A percentile compares a stretch with the other conserved stretches of the same genome.
Conservation (phyloP, 139 green algal species). For the Helicosporidium sp. region DNA sequence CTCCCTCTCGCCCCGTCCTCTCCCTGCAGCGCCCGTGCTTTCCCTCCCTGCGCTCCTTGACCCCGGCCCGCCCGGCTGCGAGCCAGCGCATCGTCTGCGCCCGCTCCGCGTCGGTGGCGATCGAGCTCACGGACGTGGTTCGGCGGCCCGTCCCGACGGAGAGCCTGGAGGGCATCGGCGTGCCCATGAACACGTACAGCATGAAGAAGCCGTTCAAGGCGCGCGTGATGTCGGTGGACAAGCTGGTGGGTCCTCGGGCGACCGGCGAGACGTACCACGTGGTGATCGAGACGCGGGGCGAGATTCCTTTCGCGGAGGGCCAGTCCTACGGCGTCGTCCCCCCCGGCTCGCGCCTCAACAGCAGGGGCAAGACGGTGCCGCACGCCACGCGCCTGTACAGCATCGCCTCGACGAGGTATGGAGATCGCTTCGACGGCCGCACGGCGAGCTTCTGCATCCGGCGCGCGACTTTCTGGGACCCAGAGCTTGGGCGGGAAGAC, state of each 20-base stretch:
- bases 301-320: constrained; percentile 95
- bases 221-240: constrained; percentile 73
- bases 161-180: constrained; percentile 46
- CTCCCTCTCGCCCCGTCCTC: no score
- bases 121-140: no score
- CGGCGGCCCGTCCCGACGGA: not conserved
- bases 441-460: constrained; percentile 91
- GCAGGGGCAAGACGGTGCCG: constrained; percentile 82
- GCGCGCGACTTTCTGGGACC: constrained; percentile 72
- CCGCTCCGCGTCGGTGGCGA: not conserved
- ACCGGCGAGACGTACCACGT: constrained; percentile 71
- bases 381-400: constrained; percentile 94
- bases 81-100: not conserved
- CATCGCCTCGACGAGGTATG: constrained; percentile 89
- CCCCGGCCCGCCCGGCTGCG: constrained; percentile 1
- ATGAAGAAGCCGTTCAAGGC: constrained; percentile 22
- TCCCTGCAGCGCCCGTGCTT: no score
- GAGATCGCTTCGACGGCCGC: constrained; percentile 83
- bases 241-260: constrained; percentile 86
- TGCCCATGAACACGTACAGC: constrained; percentile 83
- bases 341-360: constrained; percentile 87
- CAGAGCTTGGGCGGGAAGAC: constrained; percentile 43
- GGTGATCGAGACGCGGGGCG: constrained; percentile 77
- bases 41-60: constrained; percentile 13
- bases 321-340: constrained; percentile 97